A percentile compares a stretch with the other conserved stretches of the same genome.
Conservation (phyloP, 1,284 basidiomycete genomes). For the Cutaneotrichosporon cavernicola region DNA sequence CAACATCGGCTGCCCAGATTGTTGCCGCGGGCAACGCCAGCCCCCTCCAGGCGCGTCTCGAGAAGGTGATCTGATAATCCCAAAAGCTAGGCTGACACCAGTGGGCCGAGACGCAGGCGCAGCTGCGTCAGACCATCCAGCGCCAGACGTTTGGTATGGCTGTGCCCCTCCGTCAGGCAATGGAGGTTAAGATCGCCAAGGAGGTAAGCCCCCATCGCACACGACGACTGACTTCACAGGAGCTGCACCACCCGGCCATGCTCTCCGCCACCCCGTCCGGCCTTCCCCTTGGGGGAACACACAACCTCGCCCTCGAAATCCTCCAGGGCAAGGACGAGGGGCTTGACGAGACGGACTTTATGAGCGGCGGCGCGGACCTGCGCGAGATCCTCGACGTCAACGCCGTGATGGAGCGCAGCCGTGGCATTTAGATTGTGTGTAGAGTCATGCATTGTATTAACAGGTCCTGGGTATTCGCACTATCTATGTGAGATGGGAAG, state of each 20-base stretch:
- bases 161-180: slow-evolving; percentile 80
- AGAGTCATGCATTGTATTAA: slow-evolving; percentile 33
- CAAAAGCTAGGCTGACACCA: slow-evolving; percentile 44
- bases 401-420: slow-evolving; percentile 46
- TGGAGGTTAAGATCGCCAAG: slow-evolving; percentile 87
- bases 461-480: slow-evolving; percentile 5
- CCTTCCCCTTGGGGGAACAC: slow-evolving; percentile 48
- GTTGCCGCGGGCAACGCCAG: slow-evolving; percentile 38
- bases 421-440: slow-evolving; percentile 38
- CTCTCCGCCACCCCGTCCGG: slow-evolving; percentile 38
- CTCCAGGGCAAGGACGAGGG: slow-evolving; percentile 84
- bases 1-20: slow-evolving; percentile 40
- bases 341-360: slow-evolving; percentile 71
- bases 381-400: slow-evolving; percentile 46
- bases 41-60: slow-evolving; percentile 48
- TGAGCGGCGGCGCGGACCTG: slow-evolving; percentile 49
- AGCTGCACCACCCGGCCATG: slow-evolving; percentile 45
- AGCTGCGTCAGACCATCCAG: slow-evolving; percentile 78
- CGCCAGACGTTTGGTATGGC: slow-evolving; percentile 83
- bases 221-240: slow-evolving; percentile 21
- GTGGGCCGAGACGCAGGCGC: slow-evolving; percentile 93
- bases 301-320: slow-evolving; percentile 85
- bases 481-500: neutral
- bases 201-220: slow-evolving; percentile 58
- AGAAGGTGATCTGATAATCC: slow-evolving; percentile 41